Percentiles rank a stretch among this genome's conserved stretches.
These are phyloP conservation scores for Tolypocladium pustulatum DNA, from an alignment of 2,329 filamentous ascomycete species.

Conservation along the genomic window DNA sequence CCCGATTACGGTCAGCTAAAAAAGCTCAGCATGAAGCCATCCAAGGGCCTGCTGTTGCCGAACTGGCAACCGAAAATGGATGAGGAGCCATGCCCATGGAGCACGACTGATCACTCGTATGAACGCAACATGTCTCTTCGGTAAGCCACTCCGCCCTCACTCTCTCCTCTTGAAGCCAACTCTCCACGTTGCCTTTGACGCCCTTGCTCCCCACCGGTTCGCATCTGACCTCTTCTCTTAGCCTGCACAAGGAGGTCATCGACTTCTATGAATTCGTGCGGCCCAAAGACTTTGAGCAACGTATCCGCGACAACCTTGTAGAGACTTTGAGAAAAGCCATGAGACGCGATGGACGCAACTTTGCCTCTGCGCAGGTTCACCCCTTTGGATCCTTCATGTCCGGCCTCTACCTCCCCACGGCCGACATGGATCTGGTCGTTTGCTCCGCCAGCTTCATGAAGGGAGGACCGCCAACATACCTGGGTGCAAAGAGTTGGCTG, in stretches of 20 bases:
- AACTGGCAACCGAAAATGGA: constrained; percentile 38
- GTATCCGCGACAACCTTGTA: constrained; percentile 63
- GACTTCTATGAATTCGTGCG: constrained; percentile 82
- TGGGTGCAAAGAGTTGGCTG: constrained; percentile 43
- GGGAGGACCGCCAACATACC: constrained; percentile 36
- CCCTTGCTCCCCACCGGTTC: background rate
- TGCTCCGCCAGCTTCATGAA: constrained; percentile 49
- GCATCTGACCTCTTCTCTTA: constrained; percentile 19
- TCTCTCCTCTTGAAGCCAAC: background rate
- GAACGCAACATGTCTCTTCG: constrained; percentile 44
- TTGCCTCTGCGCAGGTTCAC: constrained; percentile 51
- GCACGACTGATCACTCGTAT: constrained; percentile 40
- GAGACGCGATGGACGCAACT: constrained; percentile 34
- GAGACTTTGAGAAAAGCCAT: constrained; percentile 54
- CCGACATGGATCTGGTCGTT: constrained; percentile 90
- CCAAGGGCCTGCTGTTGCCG: constrained; percentile 37
- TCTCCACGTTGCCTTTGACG: background rate
- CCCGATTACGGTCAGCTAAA: constrained; percentile 42
- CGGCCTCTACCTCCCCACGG: constrained; percentile 58
- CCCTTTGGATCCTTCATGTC: constrained; percentile 93
- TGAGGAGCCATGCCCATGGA: constrained; percentile 53
- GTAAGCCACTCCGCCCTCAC: constrained; percentile 31
- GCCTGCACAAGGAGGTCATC: constrained; percentile 79
- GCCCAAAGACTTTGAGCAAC: constrained; percentile 66
- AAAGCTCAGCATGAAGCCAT: constrained; percentile 36